Base-by-base conservation (phyloP, 2,329 filamentous ascomycete genomes). In the Gyromitra esculenta region DNA sequence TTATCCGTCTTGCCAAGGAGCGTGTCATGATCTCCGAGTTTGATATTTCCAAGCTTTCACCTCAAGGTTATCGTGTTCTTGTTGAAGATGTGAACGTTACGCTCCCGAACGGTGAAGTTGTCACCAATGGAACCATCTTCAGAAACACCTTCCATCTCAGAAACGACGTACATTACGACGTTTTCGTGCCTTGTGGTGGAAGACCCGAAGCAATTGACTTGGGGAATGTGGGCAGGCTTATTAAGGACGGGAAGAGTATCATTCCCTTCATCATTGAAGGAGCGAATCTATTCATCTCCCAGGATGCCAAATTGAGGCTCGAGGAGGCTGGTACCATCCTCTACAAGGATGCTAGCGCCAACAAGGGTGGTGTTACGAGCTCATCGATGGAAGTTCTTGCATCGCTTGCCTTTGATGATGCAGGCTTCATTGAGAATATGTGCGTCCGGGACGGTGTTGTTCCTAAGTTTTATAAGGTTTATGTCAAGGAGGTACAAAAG, bases 191-290 rank as follows among this genome's bases (percentile, higher is more conserved):
- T 39, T 99, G 96, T 81, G 96, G 96, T 85, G 96, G 96, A 73
- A 92, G 96, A 31, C 96, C 96, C 1, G 96, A 98, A 85, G 97
- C 95, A 0, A 97, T 99, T 80, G 95, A 99, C 83, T 89, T 98
- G 75, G 91, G 92, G 72, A 93, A 91, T 6, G 95, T 94, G 77
- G 91, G 88, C 85, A 93, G 92, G 83, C 88, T 99, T 78, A 98
- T 99, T 84, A 90, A 91, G 82, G 90, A 97, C 78, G 94, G 94
- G 85, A 97, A 97, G 86, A 88, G 89, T 25, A 89, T 88, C 9
- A 91, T 99, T 77, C 94, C 95, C 0, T 99, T 96, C 85, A 96
- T 99, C 69, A 95, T 99, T 57, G 96, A 99, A 85, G 96, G 96
- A 68, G 96, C 96, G 84, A 99, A 98, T 84, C 87, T 99, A 70